phyloP scores from a whole-genome alignment of 2,329 filamentous ascomycete species.

The Xylariaceae sp. region DNA sequence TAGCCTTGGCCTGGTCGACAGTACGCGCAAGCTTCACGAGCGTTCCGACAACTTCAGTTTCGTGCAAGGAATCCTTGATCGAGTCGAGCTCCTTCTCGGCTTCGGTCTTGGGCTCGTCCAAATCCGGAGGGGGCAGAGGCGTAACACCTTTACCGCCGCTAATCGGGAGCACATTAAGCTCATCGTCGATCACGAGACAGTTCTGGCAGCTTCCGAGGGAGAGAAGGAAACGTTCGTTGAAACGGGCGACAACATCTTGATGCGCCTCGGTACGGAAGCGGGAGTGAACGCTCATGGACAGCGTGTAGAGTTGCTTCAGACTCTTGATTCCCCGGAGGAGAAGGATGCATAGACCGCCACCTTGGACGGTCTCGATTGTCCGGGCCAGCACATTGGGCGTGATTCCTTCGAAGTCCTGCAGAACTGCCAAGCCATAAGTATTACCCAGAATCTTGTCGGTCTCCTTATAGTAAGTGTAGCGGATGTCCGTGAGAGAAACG shows the following conservation, averaged over 20 bases:
- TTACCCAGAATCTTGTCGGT: slow-evolving; percentile 73
- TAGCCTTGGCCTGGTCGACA: slow-evolving; percentile 89
- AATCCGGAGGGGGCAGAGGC: slow-evolving; percentile 68
- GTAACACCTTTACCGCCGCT: slow-evolving; percentile 90
- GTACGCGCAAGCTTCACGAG: slow-evolving; percentile 82
- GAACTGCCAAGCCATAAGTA: slow-evolving; percentile 96
- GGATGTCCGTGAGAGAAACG: slow-evolving; percentile 41
- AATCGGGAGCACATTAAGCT: slow-evolving; percentile 94
- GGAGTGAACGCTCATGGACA: slow-evolving; percentile 97
- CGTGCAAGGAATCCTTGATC: slow-evolving; percentile 81
- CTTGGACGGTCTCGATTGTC: slow-evolving; percentile 96
- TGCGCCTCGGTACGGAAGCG: slow-evolving; percentile 95
- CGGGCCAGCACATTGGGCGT: slow-evolving; percentile 94
- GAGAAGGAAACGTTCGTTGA: slow-evolving; percentile 96
- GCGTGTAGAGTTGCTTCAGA: slow-evolving; percentile 91
- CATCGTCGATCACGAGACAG: slow-evolving; percentile 94
- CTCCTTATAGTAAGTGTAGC: slow-evolving; percentile 99
- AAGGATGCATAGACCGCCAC: slow-evolving; percentile 84
- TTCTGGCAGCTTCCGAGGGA: slow-evolving; percentile 93
- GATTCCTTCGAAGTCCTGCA: slow-evolving; percentile 96
- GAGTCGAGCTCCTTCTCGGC: slow-evolving; percentile 71
- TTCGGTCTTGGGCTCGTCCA: slow-evolving; percentile 66
- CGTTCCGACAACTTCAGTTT: slow-evolving; percentile 79
- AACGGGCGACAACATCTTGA: slow-evolving; percentile 86
- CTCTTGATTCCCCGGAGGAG: slow-evolving; percentile 95